Base-by-base conservation (phyloP, 2,329 filamentous ascomycete species). In the Alternaria sp. region DNA sequence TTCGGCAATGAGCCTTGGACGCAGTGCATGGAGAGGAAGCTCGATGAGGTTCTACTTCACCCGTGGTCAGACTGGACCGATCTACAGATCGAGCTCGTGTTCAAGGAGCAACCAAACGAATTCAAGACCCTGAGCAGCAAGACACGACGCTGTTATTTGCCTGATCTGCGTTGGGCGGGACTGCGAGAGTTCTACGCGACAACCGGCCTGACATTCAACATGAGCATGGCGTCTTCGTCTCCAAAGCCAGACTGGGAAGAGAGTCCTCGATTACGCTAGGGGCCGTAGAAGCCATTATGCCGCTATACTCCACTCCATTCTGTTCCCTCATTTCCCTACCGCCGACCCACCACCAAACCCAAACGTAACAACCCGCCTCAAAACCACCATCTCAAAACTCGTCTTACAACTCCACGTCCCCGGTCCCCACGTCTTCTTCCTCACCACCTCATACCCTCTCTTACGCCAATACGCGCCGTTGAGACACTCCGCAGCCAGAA, bases 401-500 rank as follows among this genome's bases (percentile, higher is more conserved):
- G 65, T 68, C 54, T 59, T 58, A 30, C 68, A 72, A 1, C 65
- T 65, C 74, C 73, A 77, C 8, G 67, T 61, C 1, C 66, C 67
- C 6, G 50, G 26, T 6, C 59, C 62, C 21, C 58, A 44, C 1
- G 36, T 49, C 23, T 43, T 63, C 43, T 63, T 61, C 26, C 73
- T 60, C 0, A 75, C 65, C 19, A 72, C 60, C 4, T 43, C 23
- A 59, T 66, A 75, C 12, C 74, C 73, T 50, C 62, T 71, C 51
- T 61, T 71, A 23, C 69, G 64, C 74, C 74, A 76, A 59, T 77
- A 77, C 2, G 19, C 59, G 4, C 73, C 73, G 32, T 72, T 73
- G 4, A 73, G 47, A 52, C 65, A 69, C 28, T 77, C 73, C 3
- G 67, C 72, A 0, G 67, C 66, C 17, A 71, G 13, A 7, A 77